A percentile compares a stretch with the other conserved stretches of the same genome.
Evolutionary conservation across 73 alveolate genomes (phyloP).

Genomic region (Loxodes magnus): DNA sequence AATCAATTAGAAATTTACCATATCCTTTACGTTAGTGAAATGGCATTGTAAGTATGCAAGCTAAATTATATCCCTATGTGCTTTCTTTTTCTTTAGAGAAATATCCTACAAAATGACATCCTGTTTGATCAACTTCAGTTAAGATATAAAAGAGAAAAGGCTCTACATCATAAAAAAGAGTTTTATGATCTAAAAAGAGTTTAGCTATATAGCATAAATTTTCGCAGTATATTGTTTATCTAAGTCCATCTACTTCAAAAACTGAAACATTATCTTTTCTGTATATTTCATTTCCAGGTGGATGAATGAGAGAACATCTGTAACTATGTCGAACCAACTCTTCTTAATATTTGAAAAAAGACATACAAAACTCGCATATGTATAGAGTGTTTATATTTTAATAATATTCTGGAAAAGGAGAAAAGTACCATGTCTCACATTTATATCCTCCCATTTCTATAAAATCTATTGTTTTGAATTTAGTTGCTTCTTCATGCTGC

Average conservation of each 20-base stretch:
- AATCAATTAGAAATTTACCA: constrained; percentile 80
- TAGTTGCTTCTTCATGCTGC: constrained; percentile 50
- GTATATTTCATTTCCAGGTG: constrained; percentile 57
- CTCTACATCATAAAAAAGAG: constrained; percentile 66
- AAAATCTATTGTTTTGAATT: constrained; percentile 35
- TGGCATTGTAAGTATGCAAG: constrained; percentile 50
- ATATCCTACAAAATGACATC: constrained; percentile 73
- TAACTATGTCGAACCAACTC: constrained; percentile 37
- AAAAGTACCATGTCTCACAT: constrained; percentile 48
- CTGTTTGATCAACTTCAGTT: constrained; percentile 67
- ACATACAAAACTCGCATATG: constrained; percentile 85
- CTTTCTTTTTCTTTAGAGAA: constrained; percentile 43
- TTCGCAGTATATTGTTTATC: constrained; percentile 70
- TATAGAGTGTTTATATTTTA: constrained; percentile 60
- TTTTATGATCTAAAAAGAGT: constrained; percentile 85
- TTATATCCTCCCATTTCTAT: constrained; percentile 40
- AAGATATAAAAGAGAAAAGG: constrained; percentile 77
- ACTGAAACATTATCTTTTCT: constrained; percentile 55
- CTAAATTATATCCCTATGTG: constrained; percentile 10
- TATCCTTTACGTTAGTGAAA: constrained; percentile 83
- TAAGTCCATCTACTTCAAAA: constrained; percentile 72
- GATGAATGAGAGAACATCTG: constrained; percentile 22
- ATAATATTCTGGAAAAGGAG: constrained; percentile 47
- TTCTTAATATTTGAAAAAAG: constrained; percentile 27
- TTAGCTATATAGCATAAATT: constrained; percentile 78